Evolutionary conservation across 1,284 basidiomycete genomes (phyloP), one percentile per base, ranked within the genome.

Genomic region (Trichosporon sp.): DNA sequence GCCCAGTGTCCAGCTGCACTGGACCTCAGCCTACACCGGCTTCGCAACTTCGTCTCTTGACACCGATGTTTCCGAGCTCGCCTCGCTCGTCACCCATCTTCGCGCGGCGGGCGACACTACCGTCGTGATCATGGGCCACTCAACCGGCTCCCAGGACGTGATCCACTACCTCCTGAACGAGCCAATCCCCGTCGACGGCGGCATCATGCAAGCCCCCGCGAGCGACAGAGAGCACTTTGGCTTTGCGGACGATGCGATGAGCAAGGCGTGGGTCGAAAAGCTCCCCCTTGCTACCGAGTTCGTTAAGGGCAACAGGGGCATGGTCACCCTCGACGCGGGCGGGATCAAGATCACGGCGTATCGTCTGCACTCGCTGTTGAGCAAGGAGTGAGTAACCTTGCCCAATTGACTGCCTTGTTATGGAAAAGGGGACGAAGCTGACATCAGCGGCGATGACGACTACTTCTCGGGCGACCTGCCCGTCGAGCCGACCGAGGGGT

Each of bases 121-220:
- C 1, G 65, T 84, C 38, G 77, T 84, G 1, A 61, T 83, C 16
- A 81, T 84, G 79, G 84, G 84, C 51, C 83, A 84, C 71, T 82
- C 80, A 2, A 85, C 84, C 5, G 84, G 84, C 11, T 82, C 78
- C 12, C 84, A 85, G 73, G 83, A 84, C 68, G 79, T 82, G 26
- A 80, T 84, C 19, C 78, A 79, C 63, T 84, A 83, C 76, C 78
- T 84, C 38, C 32, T 63, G 12, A 63, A 35, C 31, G 59, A 63
- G 59, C 1, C 59, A 4, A 59, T 75, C n/a, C 37, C 48, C 7
- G 59, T 63, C 48, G 70, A 79, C 11, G 81, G 80, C 1, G 84
- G 81, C 2, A 84, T 85, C 73, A 80, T 85, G 73, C 84, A 85
- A 73, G 84, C 83, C 1, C 81, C 84, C 12, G 82, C 79, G 6